Conservation (phyloP, 768 basidiomycete species). For the Sporobolomyces roseus region DNA sequence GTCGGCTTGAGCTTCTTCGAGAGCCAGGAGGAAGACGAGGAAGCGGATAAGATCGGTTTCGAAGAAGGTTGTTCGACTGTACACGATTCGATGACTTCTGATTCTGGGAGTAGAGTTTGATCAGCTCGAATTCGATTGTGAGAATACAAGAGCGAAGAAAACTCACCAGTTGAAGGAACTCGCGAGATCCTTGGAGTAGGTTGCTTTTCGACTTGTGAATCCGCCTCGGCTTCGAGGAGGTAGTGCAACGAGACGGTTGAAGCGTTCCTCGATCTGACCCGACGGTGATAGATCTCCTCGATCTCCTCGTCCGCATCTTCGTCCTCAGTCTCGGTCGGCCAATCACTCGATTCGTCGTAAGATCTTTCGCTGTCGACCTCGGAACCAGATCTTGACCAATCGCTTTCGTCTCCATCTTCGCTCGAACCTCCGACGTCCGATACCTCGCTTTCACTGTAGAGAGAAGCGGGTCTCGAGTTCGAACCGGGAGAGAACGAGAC, state of each 20-base stretch:
- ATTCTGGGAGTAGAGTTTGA: neutral
- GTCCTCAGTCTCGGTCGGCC: constrained; percentile 10
- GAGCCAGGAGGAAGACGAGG: constrained; percentile 30
- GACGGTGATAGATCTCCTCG: neutral
- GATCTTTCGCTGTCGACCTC: constrained; percentile 5
- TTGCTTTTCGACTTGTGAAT: neutral
- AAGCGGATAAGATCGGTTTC: neutral
- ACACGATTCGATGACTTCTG: neutral
- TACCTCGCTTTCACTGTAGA: neutral
- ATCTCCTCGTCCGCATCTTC: neutral
- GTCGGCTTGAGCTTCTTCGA: constrained; percentile 28
- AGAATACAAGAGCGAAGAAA: no score
- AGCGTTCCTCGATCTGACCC: constrained; percentile 21
- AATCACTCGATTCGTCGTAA: constrained; percentile 25
- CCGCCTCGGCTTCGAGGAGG: constrained; percentile 28
- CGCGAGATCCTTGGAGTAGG: neutral
- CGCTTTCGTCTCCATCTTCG: neutral
- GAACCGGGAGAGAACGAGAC: constrained; percentile 3
- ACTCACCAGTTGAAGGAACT: neutral
- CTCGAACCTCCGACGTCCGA: neutral
- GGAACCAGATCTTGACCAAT: neutral
- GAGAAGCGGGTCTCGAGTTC: neutral
- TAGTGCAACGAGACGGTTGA: constrained; percentile 36
- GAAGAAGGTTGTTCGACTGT: neutral
- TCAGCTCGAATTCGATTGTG: neutral